A percentile compares a stretch with the other conserved stretches of the same genome.
These are phyloP conservation scores for Aspergillus eucalypticola DNA, from an alignment of 2,329 filamentous ascomycete genomes.

Conservation along the genomic window DNA sequence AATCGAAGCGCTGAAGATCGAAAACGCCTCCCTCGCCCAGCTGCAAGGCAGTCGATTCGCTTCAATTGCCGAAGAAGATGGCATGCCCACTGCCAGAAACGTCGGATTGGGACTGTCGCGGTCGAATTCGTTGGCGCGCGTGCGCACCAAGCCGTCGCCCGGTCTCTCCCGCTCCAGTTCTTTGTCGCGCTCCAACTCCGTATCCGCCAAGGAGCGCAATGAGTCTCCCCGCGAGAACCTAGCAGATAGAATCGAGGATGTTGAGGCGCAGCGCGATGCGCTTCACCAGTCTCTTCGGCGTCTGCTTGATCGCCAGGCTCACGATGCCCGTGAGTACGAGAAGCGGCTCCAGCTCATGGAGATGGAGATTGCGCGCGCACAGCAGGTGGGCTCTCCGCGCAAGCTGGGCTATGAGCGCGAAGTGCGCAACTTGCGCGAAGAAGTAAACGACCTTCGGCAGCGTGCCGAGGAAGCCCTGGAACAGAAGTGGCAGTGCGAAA, in stretches of 20 bases:
- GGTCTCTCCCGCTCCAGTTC: constrained; percentile 47
- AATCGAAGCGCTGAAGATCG: constrained; percentile 63
- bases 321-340: constrained; percentile 78
- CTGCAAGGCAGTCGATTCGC: constrained; percentile 54
- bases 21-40: constrained; percentile 50
- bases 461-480: constrained; percentile 92
- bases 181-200: constrained; percentile 61
- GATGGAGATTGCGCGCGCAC: constrained; percentile 72
- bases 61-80: constrained; percentile 62
- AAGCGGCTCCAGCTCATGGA: constrained; percentile 79
- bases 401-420: constrained; percentile 82
- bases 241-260: constrained; percentile 81
- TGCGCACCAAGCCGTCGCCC: constrained; percentile 45
- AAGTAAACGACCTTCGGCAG: constrained; percentile 79
- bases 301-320: constrained; percentile 79
- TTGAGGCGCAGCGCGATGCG: constrained; percentile 90
- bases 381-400: constrained; percentile 65
- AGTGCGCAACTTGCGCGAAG: constrained; percentile 74
- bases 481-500: constrained; percentile 95
- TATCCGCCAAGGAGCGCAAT: constrained; percentile 50
- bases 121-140: constrained; percentile 67
- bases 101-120: constrained; percentile 58
- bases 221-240: constrained; percentile 67
- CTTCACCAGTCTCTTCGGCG: constrained; percentile 84
- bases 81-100: constrained; percentile 45